These are phyloP conservation scores for Pelagophyceae sp. DNA, from an alignment of 352 stramenopile species.

Conservation along the genomic window DNA sequence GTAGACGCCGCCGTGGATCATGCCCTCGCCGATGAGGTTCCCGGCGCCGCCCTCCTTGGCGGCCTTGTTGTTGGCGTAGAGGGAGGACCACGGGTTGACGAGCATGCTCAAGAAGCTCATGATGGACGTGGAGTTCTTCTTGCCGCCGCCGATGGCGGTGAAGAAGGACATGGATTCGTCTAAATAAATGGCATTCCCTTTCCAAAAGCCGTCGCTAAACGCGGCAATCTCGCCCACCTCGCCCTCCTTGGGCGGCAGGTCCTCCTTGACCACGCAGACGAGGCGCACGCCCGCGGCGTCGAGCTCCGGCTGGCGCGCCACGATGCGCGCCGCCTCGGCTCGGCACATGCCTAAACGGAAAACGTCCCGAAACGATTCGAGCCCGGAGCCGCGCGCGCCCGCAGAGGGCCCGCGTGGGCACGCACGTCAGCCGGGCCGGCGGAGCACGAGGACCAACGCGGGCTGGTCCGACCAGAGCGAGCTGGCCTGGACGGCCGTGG, in stretches of 20 bases:
- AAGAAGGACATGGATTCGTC: background rate
- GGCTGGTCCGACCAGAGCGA: background rate
- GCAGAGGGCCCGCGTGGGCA: too few species aligned
- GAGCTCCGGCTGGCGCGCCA: background rate
- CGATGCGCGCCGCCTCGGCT: background rate
- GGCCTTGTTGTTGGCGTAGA: background rate
- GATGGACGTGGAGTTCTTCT: background rate
- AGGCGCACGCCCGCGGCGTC: background rate
- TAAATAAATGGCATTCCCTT: background rate
- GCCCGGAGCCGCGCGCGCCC: too few species aligned
- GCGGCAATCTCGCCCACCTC: background rate
- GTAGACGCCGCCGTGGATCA: conserved; percentile 13
- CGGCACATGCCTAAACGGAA: background rate
- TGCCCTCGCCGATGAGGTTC: conserved; percentile 12
- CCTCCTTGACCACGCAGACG: conserved; percentile 3
- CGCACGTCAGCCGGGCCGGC: background rate
- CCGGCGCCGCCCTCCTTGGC: background rate
- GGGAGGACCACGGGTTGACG: background rate
- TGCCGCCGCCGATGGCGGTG: background rate
- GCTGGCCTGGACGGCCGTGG: background rate
- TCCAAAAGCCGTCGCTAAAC: background rate
- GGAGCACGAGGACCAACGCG: background rate
- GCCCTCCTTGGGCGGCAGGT: background rate
- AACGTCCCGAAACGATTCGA: too few species aligned
- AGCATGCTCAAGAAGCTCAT: background rate